Conservation (phyloP, 371 early-diverging fungal species). For the Vairimorpha necatrix region DNA sequence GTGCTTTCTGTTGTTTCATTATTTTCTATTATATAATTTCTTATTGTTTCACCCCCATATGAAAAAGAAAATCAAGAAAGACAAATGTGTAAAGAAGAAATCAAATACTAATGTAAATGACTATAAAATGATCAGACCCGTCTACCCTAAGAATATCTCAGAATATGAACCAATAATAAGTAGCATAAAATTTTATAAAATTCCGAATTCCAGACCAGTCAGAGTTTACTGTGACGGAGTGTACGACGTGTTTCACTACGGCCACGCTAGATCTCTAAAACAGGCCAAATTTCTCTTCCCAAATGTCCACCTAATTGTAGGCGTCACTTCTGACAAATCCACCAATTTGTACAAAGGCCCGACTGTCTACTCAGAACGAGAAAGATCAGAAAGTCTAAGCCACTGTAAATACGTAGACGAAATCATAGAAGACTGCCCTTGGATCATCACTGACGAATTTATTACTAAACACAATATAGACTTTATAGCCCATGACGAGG, state of each 20-base stretch:
- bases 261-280: conserved; percentile 79
- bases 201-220: conserved; percentile 52
- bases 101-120: too few species aligned
- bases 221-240: conserved; percentile 68
- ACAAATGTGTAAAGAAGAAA: too few species aligned
- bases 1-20: not conserved
- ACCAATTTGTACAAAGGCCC: conserved; percentile 80
- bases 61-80: not conserved
- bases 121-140: too few species aligned
- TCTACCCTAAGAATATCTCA: conserved; percentile 31
- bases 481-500: conserved; percentile 92
- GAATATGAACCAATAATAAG: conserved; percentile 14
- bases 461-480: conserved; percentile 79
- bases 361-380: conserved; percentile 77
- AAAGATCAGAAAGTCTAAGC: conserved; percentile 77
- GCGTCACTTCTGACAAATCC: conserved; percentile 75
- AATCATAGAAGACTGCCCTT: conserved; percentile 77
- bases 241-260: conserved; percentile 86
- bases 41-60: too few species aligned
- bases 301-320: conserved; percentile 76
- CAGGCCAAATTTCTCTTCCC: conserved; percentile 84
- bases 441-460: conserved; percentile 79
- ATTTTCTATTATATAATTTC: too few species aligned
- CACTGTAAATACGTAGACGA: conserved; percentile 93
- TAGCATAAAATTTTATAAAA: conserved; percentile 27